Evolutionary conservation across 2,329 filamentous ascomycete genomes (phyloP), one percentile per base, ranked within the genome.

Genomic region (Xylariaceae sp.): DNA sequence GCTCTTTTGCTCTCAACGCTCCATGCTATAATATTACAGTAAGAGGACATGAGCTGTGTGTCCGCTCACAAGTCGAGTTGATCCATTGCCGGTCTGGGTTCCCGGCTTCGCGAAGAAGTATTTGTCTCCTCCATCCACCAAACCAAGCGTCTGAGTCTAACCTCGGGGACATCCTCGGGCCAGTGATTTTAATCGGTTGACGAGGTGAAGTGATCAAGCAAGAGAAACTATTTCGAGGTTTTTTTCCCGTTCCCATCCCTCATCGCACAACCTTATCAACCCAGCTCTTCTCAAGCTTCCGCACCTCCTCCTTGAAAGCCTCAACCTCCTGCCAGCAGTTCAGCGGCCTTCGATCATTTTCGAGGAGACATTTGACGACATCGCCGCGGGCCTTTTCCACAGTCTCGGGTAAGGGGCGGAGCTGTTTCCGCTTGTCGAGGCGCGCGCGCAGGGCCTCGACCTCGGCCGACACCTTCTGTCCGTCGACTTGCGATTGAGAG

Each of bases 241-340:
- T 45, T 28, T 39, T 16, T 33, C 29, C 16, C 41, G 14, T 19
- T 28, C 33, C n/a, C 19, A 12, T 36, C 17, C 17, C 29, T 65
- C 56, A 73, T 65, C 68, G 68, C 56, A 91, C 83, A 53, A 96
- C 87, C 78, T 88, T 91, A 71, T 96, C 89, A 31, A 97, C 91
- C 86, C 96, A 98, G 23, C 82, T 82, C 76, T 86, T 88, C 84
- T 97, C 94, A 76, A 97, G 75, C 78, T 86, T 87, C 66, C 90
- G 86, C 47, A 98, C 93, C 81, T 96, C 91, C 68, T 84, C 83
- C 85, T 93, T 96, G 76, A 98, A 98, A 17, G 81, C 82, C 78
- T 96, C 89, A 21, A 97, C 92, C 83, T 97, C 92, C 76, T 87
- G 84, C 90, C 91, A 97, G 83, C 94, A 98, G 79, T 97, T 91